Base-by-base conservation (phyloP, 805 yeast species). In the Lipomyces sp. region DNA sequence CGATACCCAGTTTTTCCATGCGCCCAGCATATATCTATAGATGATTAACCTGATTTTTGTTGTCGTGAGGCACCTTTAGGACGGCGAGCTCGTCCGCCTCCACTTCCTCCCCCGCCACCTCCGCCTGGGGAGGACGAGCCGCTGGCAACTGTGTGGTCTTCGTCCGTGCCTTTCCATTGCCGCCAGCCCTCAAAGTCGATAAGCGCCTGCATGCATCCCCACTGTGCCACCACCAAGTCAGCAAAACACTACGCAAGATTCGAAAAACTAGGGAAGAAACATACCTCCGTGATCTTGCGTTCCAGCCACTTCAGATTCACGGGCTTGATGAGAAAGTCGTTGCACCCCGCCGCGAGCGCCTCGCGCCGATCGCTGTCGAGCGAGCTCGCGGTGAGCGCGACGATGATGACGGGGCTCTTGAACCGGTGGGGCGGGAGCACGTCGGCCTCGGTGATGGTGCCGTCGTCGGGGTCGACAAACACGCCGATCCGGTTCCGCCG, bases 321-420 rank as follows among this genome's bases (percentile, higher is more conserved):
- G 0, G 99, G 99, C 61, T 93, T 93, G 8, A 97, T 93, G 60
- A 93, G 70, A 70, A 84, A 93, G 68, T 93, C 99, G 64, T 93
- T 93, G 70, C 99, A 93, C 41, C 99, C 99, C 2, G 98, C 96
- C 26, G 95, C 85, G 48, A 93, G 73, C 0, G 98, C 98, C 62
- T 87, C 86, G 55, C 87, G 83, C 65, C 86, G 83, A 69, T 90
- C 98, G 28, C 82, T 82, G 13, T 83, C 80, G 26, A 93, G 79
- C 16, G 93, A 85, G 6, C 93, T 83, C 0, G 98, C 98, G 1
- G 99, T 93, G 45, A 93, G 72, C 0, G 99, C 99, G 19, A 93
- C 98, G 45, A 93, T 91, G 49, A 93, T 93, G n/a, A 95, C 96
- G 0, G 99, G 98, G 0, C 95, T 84, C 57, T 87, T 77, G 68